These are phyloP conservation scores for Colletotrichum endophyticum DNA, from an alignment of 2,329 filamentous ascomycete genomes.

Conservation along the genomic window DNA sequence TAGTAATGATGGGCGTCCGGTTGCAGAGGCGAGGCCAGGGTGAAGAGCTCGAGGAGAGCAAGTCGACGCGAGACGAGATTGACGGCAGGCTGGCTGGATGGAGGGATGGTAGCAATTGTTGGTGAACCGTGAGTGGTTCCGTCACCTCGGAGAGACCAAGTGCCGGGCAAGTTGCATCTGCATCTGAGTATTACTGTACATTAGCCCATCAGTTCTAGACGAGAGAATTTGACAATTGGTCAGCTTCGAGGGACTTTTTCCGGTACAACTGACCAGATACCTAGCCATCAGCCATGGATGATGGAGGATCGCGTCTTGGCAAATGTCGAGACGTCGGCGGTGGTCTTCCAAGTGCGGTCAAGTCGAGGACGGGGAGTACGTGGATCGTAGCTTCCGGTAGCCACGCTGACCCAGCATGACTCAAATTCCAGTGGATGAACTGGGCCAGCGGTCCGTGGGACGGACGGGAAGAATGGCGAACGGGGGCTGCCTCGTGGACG, in stretches of 20 bases:
- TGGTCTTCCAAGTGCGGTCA: not conserved
- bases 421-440: not conserved
- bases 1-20: not conserved
- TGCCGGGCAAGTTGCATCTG: conserved; percentile 6
- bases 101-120: not conserved
- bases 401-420: not conserved
- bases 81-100: not conserved
- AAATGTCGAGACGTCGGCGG: not conserved
- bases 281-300: not conserved
- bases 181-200: not conserved
- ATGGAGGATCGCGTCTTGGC: conserved; percentile 1
- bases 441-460: not conserved
- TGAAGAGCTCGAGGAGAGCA: not conserved
- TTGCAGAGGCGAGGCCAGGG: not conserved
- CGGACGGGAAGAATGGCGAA: not conserved
- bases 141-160: not conserved
- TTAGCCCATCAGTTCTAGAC: not conserved
- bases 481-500: not conserved
- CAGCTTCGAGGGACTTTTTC: not conserved
- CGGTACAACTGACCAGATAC: not conserved
- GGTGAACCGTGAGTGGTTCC: not conserved
- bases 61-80: not conserved
- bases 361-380: not conserved
- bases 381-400: not conserved
- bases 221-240: not conserved